A percentile compares a stretch with the other conserved stretches of the same genome.
These are phyloP conservation scores for Aspergillus cavernicola DNA, from an alignment of 495 filamentous ascomycete genomes.

Conservation along the genomic window DNA sequence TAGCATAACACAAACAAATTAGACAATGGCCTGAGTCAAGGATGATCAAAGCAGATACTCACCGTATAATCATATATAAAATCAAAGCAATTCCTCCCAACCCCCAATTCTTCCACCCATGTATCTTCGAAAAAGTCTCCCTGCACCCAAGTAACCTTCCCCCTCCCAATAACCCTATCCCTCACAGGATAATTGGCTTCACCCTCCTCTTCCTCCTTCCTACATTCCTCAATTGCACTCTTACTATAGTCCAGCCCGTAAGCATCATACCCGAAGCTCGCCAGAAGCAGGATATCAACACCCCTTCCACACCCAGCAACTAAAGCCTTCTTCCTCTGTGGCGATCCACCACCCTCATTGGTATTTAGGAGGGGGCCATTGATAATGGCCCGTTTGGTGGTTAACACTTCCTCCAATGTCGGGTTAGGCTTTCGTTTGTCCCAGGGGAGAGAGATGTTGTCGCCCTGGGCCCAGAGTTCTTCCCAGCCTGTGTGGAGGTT, in stretches of 20 bases:
- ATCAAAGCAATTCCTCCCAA: slow-evolving; percentile 59
- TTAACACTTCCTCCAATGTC: not conserved
- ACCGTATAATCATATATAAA: slow-evolving; percentile 85
- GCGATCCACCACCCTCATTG: not conserved
- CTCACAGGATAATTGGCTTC: slow-evolving; percentile 43
- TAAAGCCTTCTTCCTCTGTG: slow-evolving; percentile 45
- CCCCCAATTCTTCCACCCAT: slow-evolving; percentile 47
- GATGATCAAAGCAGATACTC: slow-evolving; percentile 22
- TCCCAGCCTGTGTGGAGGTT: slow-evolving; percentile 3
- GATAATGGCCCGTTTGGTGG: not conserved
- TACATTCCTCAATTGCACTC: slow-evolving; percentile 52
- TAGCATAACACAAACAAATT: slow-evolving; percentile 26
- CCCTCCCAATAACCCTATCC: slow-evolving; percentile 44
- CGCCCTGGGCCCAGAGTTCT: slow-evolving; percentile 6
- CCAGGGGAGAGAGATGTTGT: not conserved
- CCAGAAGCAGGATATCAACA: slow-evolving; percentile 69
- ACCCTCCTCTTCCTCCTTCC: slow-evolving; percentile 39
- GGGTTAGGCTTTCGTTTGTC: slow-evolving; percentile 3
- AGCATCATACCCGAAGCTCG: slow-evolving; percentile 66
- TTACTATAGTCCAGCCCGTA: slow-evolving; percentile 67
- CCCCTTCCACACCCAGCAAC: slow-evolving; percentile 75
- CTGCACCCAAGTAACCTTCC: slow-evolving; percentile 54
- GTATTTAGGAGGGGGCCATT: not conserved
- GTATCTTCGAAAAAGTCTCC: slow-evolving; percentile 73
- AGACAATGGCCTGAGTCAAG: slow-evolving; percentile 7